Evolutionary conservation across 306 rosid genomes (phyloP).

Genomic region (Cotoneaster glaucophyllus): DNA sequence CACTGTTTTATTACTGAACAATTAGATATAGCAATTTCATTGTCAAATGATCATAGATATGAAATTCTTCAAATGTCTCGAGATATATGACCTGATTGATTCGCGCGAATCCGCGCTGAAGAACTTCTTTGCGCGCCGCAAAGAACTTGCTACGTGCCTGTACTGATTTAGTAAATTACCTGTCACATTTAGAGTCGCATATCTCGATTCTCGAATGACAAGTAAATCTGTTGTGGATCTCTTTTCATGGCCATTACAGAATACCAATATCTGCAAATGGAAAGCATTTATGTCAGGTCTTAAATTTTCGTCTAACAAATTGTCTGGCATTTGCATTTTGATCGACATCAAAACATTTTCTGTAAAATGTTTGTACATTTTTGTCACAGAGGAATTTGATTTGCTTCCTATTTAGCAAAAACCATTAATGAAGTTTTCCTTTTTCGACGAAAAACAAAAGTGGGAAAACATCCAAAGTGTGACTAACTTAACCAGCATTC

Average conservation of each 20-base stretch:
- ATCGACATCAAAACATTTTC: background rate
- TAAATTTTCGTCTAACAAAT: background rate
- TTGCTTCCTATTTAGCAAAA: background rate
- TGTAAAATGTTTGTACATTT: background rate
- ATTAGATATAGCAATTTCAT: background rate
- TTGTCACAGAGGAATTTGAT: background rate
- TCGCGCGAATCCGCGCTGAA: background rate
- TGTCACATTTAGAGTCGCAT: background rate
- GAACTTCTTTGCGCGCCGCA: background rate
- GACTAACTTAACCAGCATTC: constrained; percentile 12
- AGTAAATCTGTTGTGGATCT: background rate
- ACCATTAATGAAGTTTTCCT: background rate
- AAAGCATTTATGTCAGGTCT: background rate
- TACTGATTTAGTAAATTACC: background rate
- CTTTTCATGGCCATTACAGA: background rate
- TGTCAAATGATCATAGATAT: background rate
- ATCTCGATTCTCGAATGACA: background rate
- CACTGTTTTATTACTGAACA: background rate
- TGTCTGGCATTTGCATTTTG: background rate
- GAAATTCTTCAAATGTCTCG: background rate
- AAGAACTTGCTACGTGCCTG: background rate
- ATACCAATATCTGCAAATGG: background rate
- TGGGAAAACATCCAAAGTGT: background rate
- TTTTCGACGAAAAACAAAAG: background rate
- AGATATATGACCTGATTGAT: background rate